phyloP scores from a whole-genome alignment of 2,329 filamentous ascomycete genomes.

The Penicillium sp. region DNA sequence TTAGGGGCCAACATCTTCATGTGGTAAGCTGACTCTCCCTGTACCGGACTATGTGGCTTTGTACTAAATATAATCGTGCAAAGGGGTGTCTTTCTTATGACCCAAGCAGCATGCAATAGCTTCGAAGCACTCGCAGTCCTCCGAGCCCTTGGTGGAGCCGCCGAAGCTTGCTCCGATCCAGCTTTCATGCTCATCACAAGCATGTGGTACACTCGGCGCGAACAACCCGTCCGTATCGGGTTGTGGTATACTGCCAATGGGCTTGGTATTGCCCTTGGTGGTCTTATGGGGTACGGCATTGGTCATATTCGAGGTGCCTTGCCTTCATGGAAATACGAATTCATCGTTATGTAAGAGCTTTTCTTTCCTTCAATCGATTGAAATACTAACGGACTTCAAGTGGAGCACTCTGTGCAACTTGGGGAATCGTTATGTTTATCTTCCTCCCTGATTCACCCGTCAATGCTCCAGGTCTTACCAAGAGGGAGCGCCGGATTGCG shows the following conservation, averaged over 20 bases:
- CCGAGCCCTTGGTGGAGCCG: conserved; percentile 62
- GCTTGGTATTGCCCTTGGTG: conserved; percentile 64
- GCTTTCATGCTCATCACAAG: conserved; percentile 68
- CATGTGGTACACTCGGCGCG: conserved; percentile 69
- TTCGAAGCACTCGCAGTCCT: conserved; percentile 63
- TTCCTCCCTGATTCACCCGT: conserved; percentile 65
- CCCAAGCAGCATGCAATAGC: conserved; percentile 60
- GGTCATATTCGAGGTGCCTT: conserved; percentile 64
- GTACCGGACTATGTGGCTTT: background rate
- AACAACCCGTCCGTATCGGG: conserved; percentile 67
- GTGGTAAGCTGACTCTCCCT: conserved; percentile 44
- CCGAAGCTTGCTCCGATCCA: conserved; percentile 64
- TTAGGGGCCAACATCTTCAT: conserved; percentile 64
- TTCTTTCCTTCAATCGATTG: accelerated
- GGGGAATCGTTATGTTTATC: conserved; percentile 64
- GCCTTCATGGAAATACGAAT: conserved; percentile 70
- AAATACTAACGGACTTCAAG: conserved; percentile 26
- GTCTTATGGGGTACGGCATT: conserved; percentile 64
- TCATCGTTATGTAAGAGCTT: conserved; percentile 62
- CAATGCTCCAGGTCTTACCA: conserved; percentile 59
- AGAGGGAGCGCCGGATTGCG: conserved; percentile 60
- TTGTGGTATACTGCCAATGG: conserved; percentile 67
- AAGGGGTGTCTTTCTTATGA: conserved; percentile 58
- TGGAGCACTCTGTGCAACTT: conserved; percentile 61
- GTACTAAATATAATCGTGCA: background rate